These are phyloP conservation scores for Boletus sensibilis DNA, from an alignment of 768 basidiomycete species.

Conservation along the genomic window DNA sequence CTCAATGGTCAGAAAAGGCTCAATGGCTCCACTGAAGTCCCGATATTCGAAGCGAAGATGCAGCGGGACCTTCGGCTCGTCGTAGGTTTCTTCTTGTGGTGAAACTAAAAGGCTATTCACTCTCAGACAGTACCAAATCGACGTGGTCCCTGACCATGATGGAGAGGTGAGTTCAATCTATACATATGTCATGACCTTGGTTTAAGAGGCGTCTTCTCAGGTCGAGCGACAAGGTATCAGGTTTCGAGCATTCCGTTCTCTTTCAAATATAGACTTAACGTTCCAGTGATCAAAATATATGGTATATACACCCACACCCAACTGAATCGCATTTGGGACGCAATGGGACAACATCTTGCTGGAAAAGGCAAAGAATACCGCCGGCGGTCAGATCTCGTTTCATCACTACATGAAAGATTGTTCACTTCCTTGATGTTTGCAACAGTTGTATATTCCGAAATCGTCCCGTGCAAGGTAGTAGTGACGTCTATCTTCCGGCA, in stretches of 20 bases:
- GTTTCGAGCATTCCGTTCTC: neutral
- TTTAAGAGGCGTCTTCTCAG: conserved; percentile 25
- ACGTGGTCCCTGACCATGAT: conserved; percentile 42
- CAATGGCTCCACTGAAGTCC: conserved; percentile 46
- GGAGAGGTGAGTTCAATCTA: conserved; percentile 22
- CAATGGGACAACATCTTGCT: conserved; percentile 41
- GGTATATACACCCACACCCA: conserved; percentile 51
- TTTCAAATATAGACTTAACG: neutral
- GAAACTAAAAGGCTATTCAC: neutral
- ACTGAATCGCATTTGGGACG: conserved; percentile 47
- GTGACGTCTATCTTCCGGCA: conserved; percentile 49
- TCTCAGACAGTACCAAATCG: conserved; percentile 45
- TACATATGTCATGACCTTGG: neutral
- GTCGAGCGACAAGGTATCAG: conserved; percentile 39
- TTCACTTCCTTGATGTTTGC: neutral
- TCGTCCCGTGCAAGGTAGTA: conserved; percentile 32
- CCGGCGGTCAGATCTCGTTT: conserved; percentile 38
- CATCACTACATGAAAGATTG: neutral
- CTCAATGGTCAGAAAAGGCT: conserved; percentile 60
- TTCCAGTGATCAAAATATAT: conserved; percentile 46
- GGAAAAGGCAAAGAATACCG: conserved; percentile 53
- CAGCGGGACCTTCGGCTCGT: conserved; percentile 50
- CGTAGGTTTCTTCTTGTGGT: conserved; percentile 31
- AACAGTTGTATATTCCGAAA: conserved; percentile 48
- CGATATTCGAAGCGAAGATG: conserved; percentile 71